These are phyloP conservation scores for Dendrothele bispora DNA, from an alignment of 768 basidiomycete species.

Conservation along the genomic window DNA sequence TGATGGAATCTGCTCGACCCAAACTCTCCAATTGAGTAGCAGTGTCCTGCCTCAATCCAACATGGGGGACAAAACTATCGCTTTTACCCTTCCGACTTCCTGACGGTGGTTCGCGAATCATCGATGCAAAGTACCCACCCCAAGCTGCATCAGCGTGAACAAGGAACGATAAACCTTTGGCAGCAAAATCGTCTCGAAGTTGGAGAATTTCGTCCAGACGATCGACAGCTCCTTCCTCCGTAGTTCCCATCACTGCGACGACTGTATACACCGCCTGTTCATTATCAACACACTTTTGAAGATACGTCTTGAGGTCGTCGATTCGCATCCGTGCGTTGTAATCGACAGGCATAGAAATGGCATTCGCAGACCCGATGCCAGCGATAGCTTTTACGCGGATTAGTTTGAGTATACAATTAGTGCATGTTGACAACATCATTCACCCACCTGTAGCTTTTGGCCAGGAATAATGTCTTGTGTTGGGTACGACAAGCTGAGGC, in stretches of 20 bases:
- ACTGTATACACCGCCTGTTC: conserved; percentile 12
- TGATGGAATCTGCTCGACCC: conserved; percentile 36
- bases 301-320: conserved; percentile 18
- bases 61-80: conserved; percentile 22
- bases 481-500: conserved; percentile 26
- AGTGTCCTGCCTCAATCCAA: conserved; percentile 31
- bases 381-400: conserved; percentile 31
- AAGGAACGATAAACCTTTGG: neutral
- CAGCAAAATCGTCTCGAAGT: neutral
- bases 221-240: neutral
- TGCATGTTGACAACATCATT: neutral
- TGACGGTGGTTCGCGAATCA: no score
- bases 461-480: conserved; percentile 40
- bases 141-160: neutral
- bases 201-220: neutral
- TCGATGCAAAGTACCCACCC: neutral
- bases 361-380: conserved; percentile 41
- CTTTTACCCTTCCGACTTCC: no score
- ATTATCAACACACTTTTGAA: conserved; percentile 33
- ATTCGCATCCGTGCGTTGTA: conserved; percentile 33
- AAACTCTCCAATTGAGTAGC: conserved; percentile 28
- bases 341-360: conserved; percentile 35
- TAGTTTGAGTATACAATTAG: conserved; percentile 1
- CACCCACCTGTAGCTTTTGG: conserved; percentile 43
- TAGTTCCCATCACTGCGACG: neutral